phyloP scores from a whole-genome alignment of 2,329 filamentous ascomycete species.

The Ceratocystis cacaofunesta region DNA sequence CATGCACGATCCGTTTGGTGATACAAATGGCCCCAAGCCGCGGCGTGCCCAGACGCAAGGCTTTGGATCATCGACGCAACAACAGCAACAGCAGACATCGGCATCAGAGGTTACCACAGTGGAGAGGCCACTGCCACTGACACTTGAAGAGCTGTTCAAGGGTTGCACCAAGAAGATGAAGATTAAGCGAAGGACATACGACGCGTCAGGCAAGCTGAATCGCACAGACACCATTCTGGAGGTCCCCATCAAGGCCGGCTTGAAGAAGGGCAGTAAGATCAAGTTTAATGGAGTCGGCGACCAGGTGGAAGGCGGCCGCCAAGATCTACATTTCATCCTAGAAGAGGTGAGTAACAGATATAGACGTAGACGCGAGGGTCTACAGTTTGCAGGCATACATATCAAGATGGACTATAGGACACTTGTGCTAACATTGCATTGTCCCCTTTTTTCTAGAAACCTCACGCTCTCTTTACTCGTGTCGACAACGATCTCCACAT shows the following conservation, averaged over 20 bases:
- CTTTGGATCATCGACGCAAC: not conserved
- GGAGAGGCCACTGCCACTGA: conserved; percentile 65
- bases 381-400: not conserved
- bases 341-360: conserved; percentile 59
- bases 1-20: conserved; percentile 22
- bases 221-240: conserved; percentile 82
- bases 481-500: conserved; percentile 77
- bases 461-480: conserved; percentile 68
- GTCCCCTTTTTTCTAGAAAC: conserved; percentile 49
- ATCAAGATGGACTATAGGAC: too few species aligned
- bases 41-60: conserved; percentile 5
- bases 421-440: conserved; percentile 26
- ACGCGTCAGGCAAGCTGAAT: conserved; percentile 59
- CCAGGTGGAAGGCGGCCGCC: conserved; percentile 87
- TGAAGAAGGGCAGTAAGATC: conserved; percentile 96
- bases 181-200: conserved; percentile 91
- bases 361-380: not conserved
- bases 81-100: conserved; percentile 33
- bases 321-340: conserved; percentile 89
- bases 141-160: conserved; percentile 75
- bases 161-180: conserved; percentile 94
- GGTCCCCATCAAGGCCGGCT: conserved; percentile 85
- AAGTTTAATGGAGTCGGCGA: conserved; percentile 97
- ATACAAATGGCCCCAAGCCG: not conserved
- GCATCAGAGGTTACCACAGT: conserved; percentile 74